Evolutionary conservation across 2,329 filamentous ascomycete species (phyloP).

Genomic region (Sphaerulina vaccinii): DNA sequence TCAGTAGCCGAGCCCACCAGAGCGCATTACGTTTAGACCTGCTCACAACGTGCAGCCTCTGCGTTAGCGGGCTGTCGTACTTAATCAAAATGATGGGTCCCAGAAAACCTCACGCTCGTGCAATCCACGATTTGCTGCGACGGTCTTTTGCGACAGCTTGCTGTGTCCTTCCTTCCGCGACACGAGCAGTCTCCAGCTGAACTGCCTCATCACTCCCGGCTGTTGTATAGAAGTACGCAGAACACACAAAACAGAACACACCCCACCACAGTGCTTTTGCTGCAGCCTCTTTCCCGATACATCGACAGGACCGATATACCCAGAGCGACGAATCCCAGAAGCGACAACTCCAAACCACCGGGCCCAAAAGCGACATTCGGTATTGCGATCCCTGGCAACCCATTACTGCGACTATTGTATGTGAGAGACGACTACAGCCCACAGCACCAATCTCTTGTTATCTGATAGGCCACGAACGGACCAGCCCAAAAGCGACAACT

Average conservation of each 20-base stretch:
- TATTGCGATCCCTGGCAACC: constrained; percentile 5
- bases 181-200: neutral
- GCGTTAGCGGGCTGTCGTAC: constrained; percentile 10
- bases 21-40: constrained; percentile 9
- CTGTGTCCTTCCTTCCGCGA: constrained; percentile 1
- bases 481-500: constrained; percentile 18
- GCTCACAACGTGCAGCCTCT: constrained; percentile 1
- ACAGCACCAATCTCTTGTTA: constrained; percentile 13
- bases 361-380: constrained; percentile 7
- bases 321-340: constrained; percentile 13
- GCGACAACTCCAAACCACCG: constrained; percentile 1
- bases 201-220: neutral
- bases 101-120: constrained; percentile 12
- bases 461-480: constrained; percentile 16
- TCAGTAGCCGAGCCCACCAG: constrained; percentile 4
- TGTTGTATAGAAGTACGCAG: neutral
- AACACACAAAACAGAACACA: constrained; percentile 1
- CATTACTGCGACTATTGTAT: constrained; percentile 3
- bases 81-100: constrained; percentile 16
- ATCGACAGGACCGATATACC: constrained; percentile 6
- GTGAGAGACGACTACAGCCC: constrained; percentile 14
- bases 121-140: neutral
- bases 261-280: neutral
- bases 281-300: constrained; percentile 2
- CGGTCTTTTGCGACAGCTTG: constrained; percentile 5